Percentiles rank a stretch among this genome's conserved stretches.
These are phyloP conservation scores for Suhomyces tanzawaensis DNA, from an alignment of 805 yeast genomes.

Conservation along the genomic window DNA sequence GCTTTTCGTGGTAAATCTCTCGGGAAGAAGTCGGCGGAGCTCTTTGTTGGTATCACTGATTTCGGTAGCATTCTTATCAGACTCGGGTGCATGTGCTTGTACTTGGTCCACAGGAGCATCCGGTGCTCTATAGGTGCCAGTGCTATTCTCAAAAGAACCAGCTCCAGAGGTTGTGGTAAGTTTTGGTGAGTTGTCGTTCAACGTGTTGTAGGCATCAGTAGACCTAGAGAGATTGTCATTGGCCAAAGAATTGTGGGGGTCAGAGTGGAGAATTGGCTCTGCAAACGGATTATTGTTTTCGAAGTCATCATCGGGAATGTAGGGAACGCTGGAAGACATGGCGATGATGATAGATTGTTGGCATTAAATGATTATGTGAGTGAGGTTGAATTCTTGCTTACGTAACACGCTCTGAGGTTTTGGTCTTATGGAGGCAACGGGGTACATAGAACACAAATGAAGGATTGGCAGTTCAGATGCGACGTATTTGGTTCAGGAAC, in stretches of 20 bases:
- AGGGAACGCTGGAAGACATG: constrained; percentile 8
- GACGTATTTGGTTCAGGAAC: too few relatives aligned
- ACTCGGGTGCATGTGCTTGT: neutral
- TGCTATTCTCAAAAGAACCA: neutral
- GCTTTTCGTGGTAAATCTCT: constrained; percentile 44
- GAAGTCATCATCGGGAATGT: constrained; percentile 24
- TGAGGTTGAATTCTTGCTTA: too few relatives aligned
- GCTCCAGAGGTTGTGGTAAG: neutral
- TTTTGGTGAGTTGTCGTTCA: neutral
- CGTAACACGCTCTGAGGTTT: too few relatives aligned
- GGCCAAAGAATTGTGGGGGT: neutral
- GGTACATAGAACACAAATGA: too few relatives aligned
- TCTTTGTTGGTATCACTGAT: constrained; percentile 36
- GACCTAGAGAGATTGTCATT: neutral
- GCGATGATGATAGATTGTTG: neutral
- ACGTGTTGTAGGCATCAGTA: neutral
- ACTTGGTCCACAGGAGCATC: neutral
- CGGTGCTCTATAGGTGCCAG: neutral
- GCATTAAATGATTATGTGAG: too few relatives aligned
- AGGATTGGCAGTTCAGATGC: too few relatives aligned
- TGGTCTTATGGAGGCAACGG: too few relatives aligned
- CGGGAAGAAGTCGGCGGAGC: constrained; percentile 48
- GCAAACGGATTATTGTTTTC: constrained; percentile 45
- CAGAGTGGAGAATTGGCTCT: constrained; percentile 23
- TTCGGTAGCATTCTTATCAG: constrained; percentile 5